Conservation (phyloP, 257 asterid genomes). For the Apocynum venetum region DNA sequence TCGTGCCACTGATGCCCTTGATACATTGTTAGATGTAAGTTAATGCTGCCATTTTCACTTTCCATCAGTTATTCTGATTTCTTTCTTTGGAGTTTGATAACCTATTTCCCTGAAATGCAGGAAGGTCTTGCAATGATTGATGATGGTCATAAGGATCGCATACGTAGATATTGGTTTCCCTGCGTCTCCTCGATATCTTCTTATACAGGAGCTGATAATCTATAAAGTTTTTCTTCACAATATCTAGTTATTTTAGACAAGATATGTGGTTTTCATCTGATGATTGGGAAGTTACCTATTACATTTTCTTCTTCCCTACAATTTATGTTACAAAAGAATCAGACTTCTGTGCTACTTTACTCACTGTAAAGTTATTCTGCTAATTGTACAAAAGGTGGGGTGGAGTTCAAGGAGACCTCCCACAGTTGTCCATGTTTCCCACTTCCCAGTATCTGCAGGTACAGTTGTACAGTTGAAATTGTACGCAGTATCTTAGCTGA, state of each 20-base stretch:
- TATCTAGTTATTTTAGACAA: neutral
- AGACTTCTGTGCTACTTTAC: slow-evolving; percentile 1
- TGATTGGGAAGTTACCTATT: neutral
- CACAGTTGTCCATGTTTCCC: neutral
- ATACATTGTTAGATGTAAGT: slow-evolving; percentile 78
- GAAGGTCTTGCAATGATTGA: slow-evolving; percentile 92
- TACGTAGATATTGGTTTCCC: slow-evolving; percentile 88
- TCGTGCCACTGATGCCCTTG: slow-evolving; percentile 91
- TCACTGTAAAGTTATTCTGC: neutral
- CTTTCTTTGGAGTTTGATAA: slow-evolving; percentile 4
- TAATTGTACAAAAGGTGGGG: neutral
- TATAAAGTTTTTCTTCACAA: slow-evolving; percentile 23
- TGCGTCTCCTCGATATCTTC: slow-evolving; percentile 67
- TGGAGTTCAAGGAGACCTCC: neutral
- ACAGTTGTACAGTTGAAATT: too few relatives aligned
- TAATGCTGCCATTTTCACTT: slow-evolving; percentile 2
- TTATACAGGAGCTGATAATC: slow-evolving; percentile 39
- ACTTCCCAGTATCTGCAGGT: neutral
- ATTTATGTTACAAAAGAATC: neutral
- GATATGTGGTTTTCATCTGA: neutral
- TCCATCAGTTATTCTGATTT: neutral
- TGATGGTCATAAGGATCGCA: slow-evolving; percentile 74
- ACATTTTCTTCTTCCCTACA: neutral
- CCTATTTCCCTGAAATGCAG: slow-evolving; percentile 38
- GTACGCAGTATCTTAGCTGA: neutral